phyloP scores from a whole-genome alignment of 495 filamentous ascomycete species.

The Parathielavia appendiculata region DNA sequence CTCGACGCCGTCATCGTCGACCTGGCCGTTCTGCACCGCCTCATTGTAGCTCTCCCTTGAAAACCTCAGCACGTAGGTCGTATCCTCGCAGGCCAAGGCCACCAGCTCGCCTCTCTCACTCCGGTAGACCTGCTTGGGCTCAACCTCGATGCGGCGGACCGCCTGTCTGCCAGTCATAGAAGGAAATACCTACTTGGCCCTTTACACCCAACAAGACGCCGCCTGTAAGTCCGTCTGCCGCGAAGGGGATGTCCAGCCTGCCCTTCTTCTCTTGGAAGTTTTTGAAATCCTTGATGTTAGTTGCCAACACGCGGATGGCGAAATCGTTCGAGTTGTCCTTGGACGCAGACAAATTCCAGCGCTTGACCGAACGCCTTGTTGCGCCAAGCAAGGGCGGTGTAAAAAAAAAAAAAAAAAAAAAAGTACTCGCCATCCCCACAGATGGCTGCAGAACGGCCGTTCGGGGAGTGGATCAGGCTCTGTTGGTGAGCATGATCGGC shows the following conservation, averaged over 20 bases:
- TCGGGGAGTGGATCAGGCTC: constrained; percentile 88
- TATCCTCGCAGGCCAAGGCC: constrained; percentile 87
- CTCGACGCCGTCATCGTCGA: constrained; percentile 95
- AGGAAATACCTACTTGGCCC: constrained; percentile 87
- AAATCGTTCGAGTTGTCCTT: constrained; percentile 99
- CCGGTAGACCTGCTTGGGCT: constrained; percentile 93
- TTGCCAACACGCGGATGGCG: constrained; percentile 87
- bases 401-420: too few relatives aligned
- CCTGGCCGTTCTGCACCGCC: constrained; percentile 70
- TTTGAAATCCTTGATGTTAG: constrained; percentile 92
- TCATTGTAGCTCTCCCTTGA: constrained; percentile 80
- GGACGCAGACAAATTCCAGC: constrained; percentile 89
- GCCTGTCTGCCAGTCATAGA: constrained; percentile 94
- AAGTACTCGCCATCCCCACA: constrained; percentile 98
- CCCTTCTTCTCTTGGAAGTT: constrained; percentile 93
- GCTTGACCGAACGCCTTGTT: constrained; percentile 97
- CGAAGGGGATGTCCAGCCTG: constrained; percentile 90
- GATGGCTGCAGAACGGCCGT: constrained; percentile 93
- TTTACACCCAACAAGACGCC: constrained; percentile 93
- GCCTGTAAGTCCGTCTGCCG: constrained; percentile 84
- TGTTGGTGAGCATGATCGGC: constrained; percentile 77
- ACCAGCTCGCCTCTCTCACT: constrained; percentile 93
- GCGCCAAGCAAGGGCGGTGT: constrained; percentile 93
- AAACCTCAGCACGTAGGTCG: constrained; percentile 89
- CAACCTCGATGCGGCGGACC: constrained; percentile 87